Percentiles rank a stretch among this genome's conserved stretches.
phyloP scores from a whole-genome alignment of 805 yeast species.

The Diddensiella transvaalensis region DNA sequence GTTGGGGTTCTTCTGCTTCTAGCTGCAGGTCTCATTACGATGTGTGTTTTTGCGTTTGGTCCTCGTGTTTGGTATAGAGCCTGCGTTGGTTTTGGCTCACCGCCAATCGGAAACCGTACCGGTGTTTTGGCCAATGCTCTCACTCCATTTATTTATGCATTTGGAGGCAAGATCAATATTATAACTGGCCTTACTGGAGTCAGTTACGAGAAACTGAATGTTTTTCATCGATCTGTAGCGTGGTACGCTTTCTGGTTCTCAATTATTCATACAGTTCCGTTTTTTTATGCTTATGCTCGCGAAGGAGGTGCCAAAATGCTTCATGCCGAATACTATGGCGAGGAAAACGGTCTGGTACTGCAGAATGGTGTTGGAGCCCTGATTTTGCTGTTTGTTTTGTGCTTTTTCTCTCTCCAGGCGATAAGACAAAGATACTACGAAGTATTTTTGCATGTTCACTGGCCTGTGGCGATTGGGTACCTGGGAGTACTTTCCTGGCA shows the following conservation, averaged over 20 bases:
- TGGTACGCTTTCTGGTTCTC: constrained; percentile 19
- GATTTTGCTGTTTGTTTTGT: constrained; percentile 12
- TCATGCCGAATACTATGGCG: neutral
- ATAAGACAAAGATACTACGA: constrained; percentile 20
- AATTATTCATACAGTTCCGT: constrained; percentile 20
- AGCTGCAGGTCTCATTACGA: constrained; percentile 9
- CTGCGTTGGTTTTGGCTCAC: constrained; percentile 20
- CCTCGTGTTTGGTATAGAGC: constrained; percentile 21
- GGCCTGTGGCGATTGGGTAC: constrained; percentile 22
- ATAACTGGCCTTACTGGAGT: constrained; percentile 20
- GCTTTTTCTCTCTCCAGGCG: constrained; percentile 15
- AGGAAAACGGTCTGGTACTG: neutral
- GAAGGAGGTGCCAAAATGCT: constrained; percentile 20
- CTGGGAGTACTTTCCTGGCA: constrained; percentile 22
- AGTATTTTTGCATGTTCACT: constrained; percentile 20
- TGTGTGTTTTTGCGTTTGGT: constrained; percentile 11
- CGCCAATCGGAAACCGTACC: constrained; percentile 22
- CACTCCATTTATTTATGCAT: constrained; percentile 23
- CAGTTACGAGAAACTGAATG: constrained; percentile 21
- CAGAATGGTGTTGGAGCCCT: constrained; percentile 16
- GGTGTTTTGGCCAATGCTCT: constrained; percentile 23
- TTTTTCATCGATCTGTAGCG: constrained; percentile 17
- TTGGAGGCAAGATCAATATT: constrained; percentile 21
- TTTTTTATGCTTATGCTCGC: constrained; percentile 14
- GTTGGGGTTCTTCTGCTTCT: constrained; percentile 12